phyloP scores from a whole-genome alignment of 106 monocot genomes.

The Alisma plantagoaquatica region DNA sequence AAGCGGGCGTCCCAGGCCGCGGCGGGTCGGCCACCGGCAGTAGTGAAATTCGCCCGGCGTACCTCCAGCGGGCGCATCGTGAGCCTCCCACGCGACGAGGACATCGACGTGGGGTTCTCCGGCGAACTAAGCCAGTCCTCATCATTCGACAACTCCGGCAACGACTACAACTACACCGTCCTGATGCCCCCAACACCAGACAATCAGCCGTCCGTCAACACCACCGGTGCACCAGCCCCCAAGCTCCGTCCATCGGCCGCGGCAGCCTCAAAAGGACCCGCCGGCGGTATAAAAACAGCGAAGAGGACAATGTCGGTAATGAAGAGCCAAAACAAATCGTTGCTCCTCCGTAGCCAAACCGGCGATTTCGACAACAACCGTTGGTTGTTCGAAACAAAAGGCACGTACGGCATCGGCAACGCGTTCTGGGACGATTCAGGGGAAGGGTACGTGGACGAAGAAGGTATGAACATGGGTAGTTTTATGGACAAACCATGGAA shows the following conservation, averaged over 20 bases:
- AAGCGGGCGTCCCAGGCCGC: no score
- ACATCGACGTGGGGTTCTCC: conserved; percentile 34
- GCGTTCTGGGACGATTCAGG: conserved; percentile 40
- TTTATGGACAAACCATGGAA: conserved; percentile 94
- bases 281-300: conserved; percentile 10
- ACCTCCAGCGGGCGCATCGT: conserved; percentile 55
- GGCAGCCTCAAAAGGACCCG: neutral
- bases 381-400: conserved; percentile 79
- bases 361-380: conserved; percentile 84
- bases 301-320: conserved; percentile 43
- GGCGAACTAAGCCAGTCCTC: conserved; percentile 23
- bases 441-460: conserved; percentile 27
- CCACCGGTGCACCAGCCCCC: no score
- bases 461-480: conserved; percentile 36
- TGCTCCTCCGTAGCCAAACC: conserved; percentile 74
- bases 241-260: neutral
- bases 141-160: conserved; percentile 30
- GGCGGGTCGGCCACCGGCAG: conserved; percentile 22
- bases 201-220: conserved; percentile 55
- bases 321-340: conserved; percentile 43
- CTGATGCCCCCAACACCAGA: conserved; percentile 93
- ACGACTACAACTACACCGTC: conserved; percentile 84
- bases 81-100: conserved; percentile 56
- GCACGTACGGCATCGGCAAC: conserved; percentile 90
- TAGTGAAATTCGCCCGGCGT: conserved; percentile 50